Percentiles rank a stretch among this genome's conserved stretches.
phyloP scores from a whole-genome alignment of 1,139 yeast genomes.

The Magnusiomyces ingens region DNA sequence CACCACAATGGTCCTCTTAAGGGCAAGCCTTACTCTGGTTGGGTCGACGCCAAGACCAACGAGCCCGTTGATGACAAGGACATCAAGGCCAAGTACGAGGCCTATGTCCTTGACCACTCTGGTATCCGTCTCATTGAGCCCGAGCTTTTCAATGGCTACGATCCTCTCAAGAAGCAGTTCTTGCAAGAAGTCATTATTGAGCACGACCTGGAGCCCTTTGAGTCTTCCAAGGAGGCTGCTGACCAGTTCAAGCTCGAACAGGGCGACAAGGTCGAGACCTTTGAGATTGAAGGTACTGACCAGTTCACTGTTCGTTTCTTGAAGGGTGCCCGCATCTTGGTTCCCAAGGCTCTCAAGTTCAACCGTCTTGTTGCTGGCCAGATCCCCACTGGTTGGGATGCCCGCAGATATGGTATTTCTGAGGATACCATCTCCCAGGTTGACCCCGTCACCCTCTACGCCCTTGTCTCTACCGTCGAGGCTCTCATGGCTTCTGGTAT shows the following conservation, averaged over 20 bases:
- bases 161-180: slow-evolving; percentile 87
- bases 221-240: slow-evolving; percentile 91
- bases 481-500: slow-evolving; percentile 91
- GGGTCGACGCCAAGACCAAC: slow-evolving; percentile 94
- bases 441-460: slow-evolving; percentile 90
- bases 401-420: slow-evolving; percentile 87
- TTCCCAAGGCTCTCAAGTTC: slow-evolving; percentile 93
- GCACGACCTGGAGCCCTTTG: slow-evolving; percentile 94
- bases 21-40: slow-evolving; percentile 83
- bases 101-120: slow-evolving; percentile 78
- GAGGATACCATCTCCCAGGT: slow-evolving; percentile 92
- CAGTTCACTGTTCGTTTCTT: slow-evolving; percentile 85
- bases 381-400: slow-evolving; percentile 98
- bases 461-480: slow-evolving; percentile 89
- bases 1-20: slow-evolving; percentile 89
- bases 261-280: slow-evolving; percentile 88
- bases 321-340: slow-evolving; percentile 84
- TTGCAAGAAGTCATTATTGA: slow-evolving; percentile 93
- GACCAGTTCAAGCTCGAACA: slow-evolving; percentile 90
- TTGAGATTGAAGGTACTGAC: slow-evolving; percentile 82
- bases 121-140: slow-evolving; percentile 98
- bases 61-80: slow-evolving; percentile 93
- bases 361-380: slow-evolving; percentile 98
- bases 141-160: slow-evolving; percentile 86
- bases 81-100: slow-evolving; percentile 85